Percentiles rank a stretch among this genome's conserved stretches.
Conservation (phyloP, 257 asterid genomes). For the Solanum tacnaense region DNA sequence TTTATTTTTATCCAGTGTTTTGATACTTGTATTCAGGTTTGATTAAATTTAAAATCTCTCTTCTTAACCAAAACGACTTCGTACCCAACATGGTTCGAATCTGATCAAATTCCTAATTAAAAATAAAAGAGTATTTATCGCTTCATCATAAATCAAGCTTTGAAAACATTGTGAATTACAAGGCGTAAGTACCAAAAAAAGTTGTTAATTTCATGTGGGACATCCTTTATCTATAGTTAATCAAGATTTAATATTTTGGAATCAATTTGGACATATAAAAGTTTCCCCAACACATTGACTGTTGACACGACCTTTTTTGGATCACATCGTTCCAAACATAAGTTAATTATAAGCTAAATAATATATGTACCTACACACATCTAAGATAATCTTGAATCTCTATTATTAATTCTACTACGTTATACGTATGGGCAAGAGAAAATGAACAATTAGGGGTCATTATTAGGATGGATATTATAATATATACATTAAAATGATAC, state of each 20-base stretch:
- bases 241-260: not conserved
- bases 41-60: rapidly evolving
- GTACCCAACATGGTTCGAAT: not conserved
- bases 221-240: not conserved
- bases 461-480: not conserved
- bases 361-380: not conserved
- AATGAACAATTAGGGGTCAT: not conserved
- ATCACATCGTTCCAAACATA: not conserved
- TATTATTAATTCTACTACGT: not conserved
- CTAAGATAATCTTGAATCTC: not conserved
- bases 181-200: not conserved
- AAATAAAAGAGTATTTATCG: not conserved
- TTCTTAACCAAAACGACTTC: rapidly evolving
- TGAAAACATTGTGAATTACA: constrained; percentile 16
- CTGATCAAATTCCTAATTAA: not conserved
- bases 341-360: not conserved
- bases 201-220: not conserved
- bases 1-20: too few species aligned
- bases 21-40: too few species aligned
- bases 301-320: not conserved
- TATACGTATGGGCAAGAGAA: not conserved
- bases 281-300: not conserved
- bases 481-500: not conserved
- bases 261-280: not conserved
- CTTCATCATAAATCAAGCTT: not conserved